These are phyloP conservation scores for Fusarium euwallaceae DNA, from an alignment of 2,329 filamentous ascomycete genomes.

Conservation along the genomic window DNA sequence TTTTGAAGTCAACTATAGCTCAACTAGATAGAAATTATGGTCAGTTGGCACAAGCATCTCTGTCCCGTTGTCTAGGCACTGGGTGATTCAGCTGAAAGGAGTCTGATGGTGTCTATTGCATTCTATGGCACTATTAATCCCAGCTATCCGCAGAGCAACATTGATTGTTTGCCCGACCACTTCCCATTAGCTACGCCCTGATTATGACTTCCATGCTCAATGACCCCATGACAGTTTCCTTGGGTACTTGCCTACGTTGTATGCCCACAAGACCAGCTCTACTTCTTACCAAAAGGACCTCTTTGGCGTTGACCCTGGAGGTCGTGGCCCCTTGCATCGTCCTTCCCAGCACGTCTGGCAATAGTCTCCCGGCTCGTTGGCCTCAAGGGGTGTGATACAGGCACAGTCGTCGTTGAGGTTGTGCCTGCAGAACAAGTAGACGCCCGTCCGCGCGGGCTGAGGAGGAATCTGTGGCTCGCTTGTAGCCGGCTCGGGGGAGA, in stretches of 20 bases:
- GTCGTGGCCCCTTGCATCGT: constrained; percentile 29
- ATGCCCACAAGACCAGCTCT: not conserved
- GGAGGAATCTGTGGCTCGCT: constrained; percentile 11
- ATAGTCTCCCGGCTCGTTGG: constrained; percentile 34
- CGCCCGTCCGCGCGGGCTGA: constrained; percentile 32
- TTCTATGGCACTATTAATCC: constrained; percentile 5
- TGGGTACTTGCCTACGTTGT: not conserved
- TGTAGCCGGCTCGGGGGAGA: constrained; percentile 9
- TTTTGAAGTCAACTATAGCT: constrained; percentile 18
- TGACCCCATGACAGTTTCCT: not conserved
- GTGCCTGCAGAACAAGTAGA: constrained; percentile 40
- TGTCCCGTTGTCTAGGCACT: not conserved
- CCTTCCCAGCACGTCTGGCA: constrained; percentile 43
- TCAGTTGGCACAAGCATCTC: constrained; percentile 9
- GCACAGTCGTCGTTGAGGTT: constrained; percentile 31
- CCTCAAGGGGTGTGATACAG: constrained; percentile 28
- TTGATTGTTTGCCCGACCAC: not conserved
- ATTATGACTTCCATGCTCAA: not conserved
- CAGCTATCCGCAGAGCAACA: constrained; percentile 17
- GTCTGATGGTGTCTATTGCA: not conserved
- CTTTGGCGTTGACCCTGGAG: constrained; percentile 24
- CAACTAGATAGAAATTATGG: constrained; percentile 25
- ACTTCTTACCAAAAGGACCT: constrained; percentile 31
- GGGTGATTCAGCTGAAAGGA: not conserved
- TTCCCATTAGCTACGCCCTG: not conserved